phyloP scores from a whole-genome alignment of 163 green algal genomes.

The Scenedesmus sp. region DNA sequence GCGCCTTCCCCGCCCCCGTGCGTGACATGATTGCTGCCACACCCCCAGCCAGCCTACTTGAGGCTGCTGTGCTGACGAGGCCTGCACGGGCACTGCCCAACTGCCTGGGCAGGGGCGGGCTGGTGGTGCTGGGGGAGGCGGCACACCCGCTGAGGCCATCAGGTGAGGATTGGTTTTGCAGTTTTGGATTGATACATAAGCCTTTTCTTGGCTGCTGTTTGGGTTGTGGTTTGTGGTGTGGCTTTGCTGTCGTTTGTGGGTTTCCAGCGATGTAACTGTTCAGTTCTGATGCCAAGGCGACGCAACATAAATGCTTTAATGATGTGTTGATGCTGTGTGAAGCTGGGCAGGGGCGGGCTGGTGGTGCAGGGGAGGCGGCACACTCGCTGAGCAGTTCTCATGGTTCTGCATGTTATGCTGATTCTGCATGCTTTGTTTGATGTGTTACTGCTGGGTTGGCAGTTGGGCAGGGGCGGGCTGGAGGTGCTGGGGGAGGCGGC shows the following conservation, averaged over 20 bases:
- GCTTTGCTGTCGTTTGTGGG: no score
- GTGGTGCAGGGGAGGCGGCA: no score
- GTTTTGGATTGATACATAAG: not conserved
- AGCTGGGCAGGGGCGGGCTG: not conserved
- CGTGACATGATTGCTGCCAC: slow-evolving; percentile 42
- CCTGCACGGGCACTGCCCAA: slow-evolving; percentile 51
- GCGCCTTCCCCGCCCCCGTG: slow-evolving; percentile 26
- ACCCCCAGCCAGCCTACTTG: slow-evolving; percentile 18
- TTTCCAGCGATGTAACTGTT: no score
- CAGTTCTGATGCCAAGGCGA: no score
- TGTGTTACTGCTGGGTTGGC: slow-evolving; percentile 36
- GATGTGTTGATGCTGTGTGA: not conserved
- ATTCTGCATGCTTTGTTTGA: not conserved
- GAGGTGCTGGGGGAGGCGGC: slow-evolving; percentile 63
- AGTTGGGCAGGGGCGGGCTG: slow-evolving; percentile 57
- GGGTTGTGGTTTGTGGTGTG: no score
- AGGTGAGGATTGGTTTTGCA: not conserved
- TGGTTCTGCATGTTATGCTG: no score
- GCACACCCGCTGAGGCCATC: slow-evolving; percentile 60
- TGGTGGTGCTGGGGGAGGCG: slow-evolving; percentile 64
- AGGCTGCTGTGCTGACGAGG: slow-evolving; percentile 42
- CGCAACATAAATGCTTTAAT: no score
- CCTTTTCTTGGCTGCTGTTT: not conserved
- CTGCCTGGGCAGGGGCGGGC: slow-evolving; percentile 54
- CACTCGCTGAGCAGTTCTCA: no score